Conservation (phyloP, 2,329 filamentous ascomycete genomes). For the Neonectria magnoliae region DNA sequence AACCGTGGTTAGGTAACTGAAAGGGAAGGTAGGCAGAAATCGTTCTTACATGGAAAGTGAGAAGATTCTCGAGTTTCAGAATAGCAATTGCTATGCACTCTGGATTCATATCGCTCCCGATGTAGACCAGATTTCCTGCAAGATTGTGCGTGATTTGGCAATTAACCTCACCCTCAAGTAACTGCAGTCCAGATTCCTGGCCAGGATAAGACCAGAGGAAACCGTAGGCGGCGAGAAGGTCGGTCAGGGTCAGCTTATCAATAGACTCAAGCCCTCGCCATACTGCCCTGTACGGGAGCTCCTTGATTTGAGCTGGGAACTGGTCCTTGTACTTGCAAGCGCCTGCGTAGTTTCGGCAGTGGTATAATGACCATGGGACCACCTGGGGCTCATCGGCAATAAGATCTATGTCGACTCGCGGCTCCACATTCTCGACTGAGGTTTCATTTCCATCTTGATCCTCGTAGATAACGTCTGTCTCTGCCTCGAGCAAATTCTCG, state of each 20-base stretch:
- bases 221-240: conserved; percentile 31
- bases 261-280: conserved; percentile 41
- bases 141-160: conserved; percentile 45
- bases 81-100: conserved; percentile 25
- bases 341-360: not conserved
- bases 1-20: conserved; percentile 24
- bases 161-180: conserved; percentile 9
- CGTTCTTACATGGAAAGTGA: conserved; percentile 29
- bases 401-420: conserved; percentile 34
- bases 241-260: conserved; percentile 17
- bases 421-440: not conserved
- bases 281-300: conserved; percentile 29
- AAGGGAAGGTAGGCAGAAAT: not conserved
- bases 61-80: conserved; percentile 35
- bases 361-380: conserved; percentile 37
- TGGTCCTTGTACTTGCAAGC: conserved; percentile 7
- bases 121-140: conserved; percentile 40
- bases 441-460: conserved; percentile 1
- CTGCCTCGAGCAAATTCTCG: conserved; percentile 28
- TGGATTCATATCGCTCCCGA: conserved; percentile 33
- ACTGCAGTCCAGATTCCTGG: conserved; percentile 20
- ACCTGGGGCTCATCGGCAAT: conserved; percentile 30
- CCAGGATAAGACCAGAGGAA: conserved; percentile 23
- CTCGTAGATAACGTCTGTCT: conserved; percentile 27
- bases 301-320: conserved; percentile 36